Conservation (phyloP, 345 rosid genomes). For the Eucalyptus viminalis region DNA sequence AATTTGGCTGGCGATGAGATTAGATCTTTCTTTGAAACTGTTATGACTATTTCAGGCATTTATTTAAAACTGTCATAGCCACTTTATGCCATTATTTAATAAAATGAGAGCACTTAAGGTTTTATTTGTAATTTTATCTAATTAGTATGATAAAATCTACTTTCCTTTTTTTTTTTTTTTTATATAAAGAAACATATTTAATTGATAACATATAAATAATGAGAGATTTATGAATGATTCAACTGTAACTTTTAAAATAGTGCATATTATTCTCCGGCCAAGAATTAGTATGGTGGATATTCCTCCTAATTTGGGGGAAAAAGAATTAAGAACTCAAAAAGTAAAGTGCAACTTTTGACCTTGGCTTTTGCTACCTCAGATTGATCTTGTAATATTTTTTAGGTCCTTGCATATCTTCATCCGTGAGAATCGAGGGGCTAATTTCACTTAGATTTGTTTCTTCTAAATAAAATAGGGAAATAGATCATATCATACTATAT, state of each 20-base stretch:
- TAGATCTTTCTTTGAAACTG: too few species aligned
- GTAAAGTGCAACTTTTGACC: not conserved
- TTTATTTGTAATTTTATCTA: not conserved
- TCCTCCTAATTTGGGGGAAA: not conserved
- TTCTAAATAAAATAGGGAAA: not conserved
- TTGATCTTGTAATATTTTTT: too few species aligned
- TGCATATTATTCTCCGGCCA: not conserved
- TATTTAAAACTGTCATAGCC: too few species aligned
- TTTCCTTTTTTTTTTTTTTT: too few species aligned
- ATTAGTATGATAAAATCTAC: not conserved
- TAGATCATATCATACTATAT: not conserved
- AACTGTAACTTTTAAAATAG: not conserved
- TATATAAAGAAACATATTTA: not conserved
- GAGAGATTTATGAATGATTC: not conserved
- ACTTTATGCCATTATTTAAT: too few species aligned
- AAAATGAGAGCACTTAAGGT: too few species aligned
- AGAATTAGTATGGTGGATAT: not conserved
- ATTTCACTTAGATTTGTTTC: not conserved
- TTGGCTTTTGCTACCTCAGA: too few species aligned
- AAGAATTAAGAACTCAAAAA: not conserved
- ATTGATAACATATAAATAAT: not conserved
- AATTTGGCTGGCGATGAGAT: rapidly evolving
- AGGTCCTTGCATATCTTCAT: too few species aligned
- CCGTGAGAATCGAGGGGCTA: too few species aligned
- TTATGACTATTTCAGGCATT: too few species aligned